Base-by-base conservation (phyloP, 768 basidiomycete genomes). In the Coprinopsis marcescibilis region DNA sequence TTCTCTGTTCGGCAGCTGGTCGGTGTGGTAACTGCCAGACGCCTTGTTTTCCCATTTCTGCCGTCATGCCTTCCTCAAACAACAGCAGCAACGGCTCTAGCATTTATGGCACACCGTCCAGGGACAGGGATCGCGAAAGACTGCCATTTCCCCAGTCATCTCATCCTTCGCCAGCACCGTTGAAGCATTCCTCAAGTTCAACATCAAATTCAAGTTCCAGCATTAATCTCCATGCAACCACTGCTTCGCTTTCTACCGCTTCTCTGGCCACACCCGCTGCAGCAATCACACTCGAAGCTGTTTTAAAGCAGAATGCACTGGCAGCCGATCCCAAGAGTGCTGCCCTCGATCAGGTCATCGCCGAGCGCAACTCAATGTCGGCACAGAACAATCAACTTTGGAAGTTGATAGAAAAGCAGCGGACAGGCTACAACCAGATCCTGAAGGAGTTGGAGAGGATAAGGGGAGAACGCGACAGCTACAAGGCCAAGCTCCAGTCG, bases 381-480 rank as follows among this genome's bases (percentile, higher is more conserved):
- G 65, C 80, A 3, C 92, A 95, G 69, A 95, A 95, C 61, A 69
- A 82, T 13, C 90, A 94, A 66, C 79, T 95, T 17, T 95, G 93
- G 93, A 94, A 93, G 64, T 76, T 94, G 52, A 84, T 95, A 60
- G 90, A 94, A 73, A 94, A 92, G 62, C 89, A 93, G 63, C 78
- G 89, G 46, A 65, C 78, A 17, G 87, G 82, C n/a, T 88, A 88
- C 60, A 80, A 77, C 50, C 81, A 85, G 47, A 78, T 89, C 46
- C 70, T 85, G 61, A 88, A 88, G 66, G 90, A 95, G 56, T 73
- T 90, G 35, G 91, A 94, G 54, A 79, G 92, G 45, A 77, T 95
- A 42, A 75, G 92, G 12, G 70, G 69, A 10, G 92, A 95, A 61
- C 77, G 92, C 14, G 91, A 93, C 57, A 60, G 72, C 7, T 85